Evolutionary conservation across 345 rosid species (phyloP).

Genomic region (Fremontodendron californicum): DNA sequence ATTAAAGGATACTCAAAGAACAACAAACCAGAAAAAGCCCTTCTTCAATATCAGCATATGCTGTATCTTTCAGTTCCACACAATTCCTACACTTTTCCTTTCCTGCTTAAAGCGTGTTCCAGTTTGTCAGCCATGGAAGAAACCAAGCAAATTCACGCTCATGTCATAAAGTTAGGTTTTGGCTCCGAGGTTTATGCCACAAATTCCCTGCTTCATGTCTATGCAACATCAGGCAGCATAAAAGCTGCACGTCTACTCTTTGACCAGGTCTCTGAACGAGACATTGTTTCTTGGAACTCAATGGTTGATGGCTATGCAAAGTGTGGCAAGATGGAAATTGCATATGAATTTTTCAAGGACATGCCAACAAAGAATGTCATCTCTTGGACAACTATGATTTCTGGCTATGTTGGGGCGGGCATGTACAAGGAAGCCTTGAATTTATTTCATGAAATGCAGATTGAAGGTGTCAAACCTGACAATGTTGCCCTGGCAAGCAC

Average conservation of each 20-base stretch:
- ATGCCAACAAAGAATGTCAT: constrained; percentile 47
- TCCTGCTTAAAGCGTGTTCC: constrained; percentile 71
- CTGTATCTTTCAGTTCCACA: constrained; percentile 38
- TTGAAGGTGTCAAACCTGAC: constrained; percentile 51
- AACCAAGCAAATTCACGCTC: constrained; percentile 57
- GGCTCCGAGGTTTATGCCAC: constrained; percentile 35
- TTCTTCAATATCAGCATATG: constrained; percentile 54
- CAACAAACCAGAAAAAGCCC: constrained; percentile 41
- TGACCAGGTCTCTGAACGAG: constrained; percentile 32
- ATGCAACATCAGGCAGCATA: constrained; percentile 39
- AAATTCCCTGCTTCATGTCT: constrained; percentile 58
- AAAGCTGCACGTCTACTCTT: constrained; percentile 44
- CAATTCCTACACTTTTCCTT: constrained; percentile 59
- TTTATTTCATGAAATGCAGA: constrained; percentile 63
- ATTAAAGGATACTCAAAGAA: constrained; percentile 50
- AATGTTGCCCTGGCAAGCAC: constrained; percentile 43
- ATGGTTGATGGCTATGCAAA: constrained; percentile 40
- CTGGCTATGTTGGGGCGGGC: constrained; percentile 56
- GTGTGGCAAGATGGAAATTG: constrained; percentile 31
- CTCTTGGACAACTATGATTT: constrained; percentile 68
- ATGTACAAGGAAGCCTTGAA: constrained; percentile 60
- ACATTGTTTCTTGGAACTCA: constrained; percentile 70
- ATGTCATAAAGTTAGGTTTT: constrained; percentile 49
- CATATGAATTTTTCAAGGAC: constrained; percentile 34
- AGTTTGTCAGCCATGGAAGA: constrained; percentile 36